Evolutionary conservation across 2,329 filamentous ascomycete genomes (phyloP), one percentile per base, ranked within the genome.

Genomic region (Colletotrichum graminicola): DNA sequence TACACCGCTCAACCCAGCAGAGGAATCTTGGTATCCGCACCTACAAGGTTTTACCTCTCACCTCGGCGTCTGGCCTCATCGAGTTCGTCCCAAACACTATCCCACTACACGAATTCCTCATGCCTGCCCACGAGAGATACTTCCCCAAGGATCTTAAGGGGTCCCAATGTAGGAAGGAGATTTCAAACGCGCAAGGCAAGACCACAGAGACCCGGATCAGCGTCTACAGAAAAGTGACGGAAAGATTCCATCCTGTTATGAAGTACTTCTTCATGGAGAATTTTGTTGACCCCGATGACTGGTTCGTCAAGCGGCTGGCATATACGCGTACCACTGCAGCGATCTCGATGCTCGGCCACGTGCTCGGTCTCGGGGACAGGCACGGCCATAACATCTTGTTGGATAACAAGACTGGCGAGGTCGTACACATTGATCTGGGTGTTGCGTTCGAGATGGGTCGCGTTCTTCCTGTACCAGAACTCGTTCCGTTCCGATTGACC

Each of bases 341-440:
- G 5, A 95, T 98, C 71, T 98, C 94, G 0, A 98, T 99, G 77
- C 89, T 99, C 0, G 96, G 96, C 1, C 93, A 98, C 79, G 91
- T 98, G 0, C 89, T 99, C 0, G 96, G 97, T 2, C 88, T 99
- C 0, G 96, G 96, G 12, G 96, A 99, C 81, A 89, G 96, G 2
- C 96, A 99, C 81, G 95, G 94, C 1, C 95, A 99, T 83, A 99
- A 99, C 79, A 99, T 99, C 75, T 87, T 99, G 18, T 88, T 99
- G 0, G 96, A 99, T 79, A 90, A 92, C 72, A 91, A 92, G 77
- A 97, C 91, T 1, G 96, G 96, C 14, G 96, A 99, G 81, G 94
- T 95, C 0, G 94, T 99, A 2, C 96, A 99, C 80, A 99, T 99
- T 75, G 96, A 99, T 79, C 87, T 99, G 0, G 96, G 97, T 56